A percentile compares a stretch with the other conserved stretches of the same genome.
Evolutionary conservation across 805 yeast species (phyloP).

Genomic region (Sugiyamaella qingdaonensis): DNA sequence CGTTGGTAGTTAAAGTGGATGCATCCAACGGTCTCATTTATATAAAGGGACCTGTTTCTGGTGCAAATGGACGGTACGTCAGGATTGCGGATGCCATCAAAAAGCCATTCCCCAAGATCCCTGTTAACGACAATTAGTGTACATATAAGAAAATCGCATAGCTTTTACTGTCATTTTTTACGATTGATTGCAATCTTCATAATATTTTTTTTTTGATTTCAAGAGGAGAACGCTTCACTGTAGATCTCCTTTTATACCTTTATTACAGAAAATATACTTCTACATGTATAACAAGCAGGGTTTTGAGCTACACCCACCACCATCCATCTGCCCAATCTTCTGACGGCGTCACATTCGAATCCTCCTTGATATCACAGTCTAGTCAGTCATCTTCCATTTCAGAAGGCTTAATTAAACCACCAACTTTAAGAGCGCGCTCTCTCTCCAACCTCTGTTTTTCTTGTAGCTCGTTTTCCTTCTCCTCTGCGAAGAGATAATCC

Average conservation of each 20-base stretch:
- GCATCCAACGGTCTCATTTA: constrained; percentile 76
- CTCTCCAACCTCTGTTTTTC: constrained; percentile 68
- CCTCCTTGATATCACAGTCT: constrained; percentile 3
- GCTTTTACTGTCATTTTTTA: background rate
- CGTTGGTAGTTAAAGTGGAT: constrained; percentile 72
- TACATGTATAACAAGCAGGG: too few species aligned
- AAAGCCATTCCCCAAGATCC: constrained; percentile 20
- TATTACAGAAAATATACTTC: too few species aligned
- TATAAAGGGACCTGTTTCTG: constrained; percentile 88
- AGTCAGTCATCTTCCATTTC: constrained; percentile 69
- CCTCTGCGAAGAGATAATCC: constrained; percentile 92
- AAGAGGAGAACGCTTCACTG: background rate
- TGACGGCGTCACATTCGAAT: background rate
- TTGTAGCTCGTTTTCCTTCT: constrained; percentile 68
- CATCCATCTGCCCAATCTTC: constrained; percentile 11
- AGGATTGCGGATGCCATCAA: constrained; percentile 72
- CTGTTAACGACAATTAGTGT: background rate
- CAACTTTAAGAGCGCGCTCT: constrained; percentile 79
- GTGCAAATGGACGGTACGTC: constrained; percentile 73
- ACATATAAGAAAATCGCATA: too few species aligned
- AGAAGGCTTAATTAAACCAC: constrained; percentile 91
- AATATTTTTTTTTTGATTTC: background rate
- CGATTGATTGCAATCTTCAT: background rate
- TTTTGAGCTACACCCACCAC: constrained; percentile 10
- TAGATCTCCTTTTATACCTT: background rate